Conservation (phyloP, 2,329 filamentous ascomycete species). For the Neopestalotiopsis clavispora region DNA sequence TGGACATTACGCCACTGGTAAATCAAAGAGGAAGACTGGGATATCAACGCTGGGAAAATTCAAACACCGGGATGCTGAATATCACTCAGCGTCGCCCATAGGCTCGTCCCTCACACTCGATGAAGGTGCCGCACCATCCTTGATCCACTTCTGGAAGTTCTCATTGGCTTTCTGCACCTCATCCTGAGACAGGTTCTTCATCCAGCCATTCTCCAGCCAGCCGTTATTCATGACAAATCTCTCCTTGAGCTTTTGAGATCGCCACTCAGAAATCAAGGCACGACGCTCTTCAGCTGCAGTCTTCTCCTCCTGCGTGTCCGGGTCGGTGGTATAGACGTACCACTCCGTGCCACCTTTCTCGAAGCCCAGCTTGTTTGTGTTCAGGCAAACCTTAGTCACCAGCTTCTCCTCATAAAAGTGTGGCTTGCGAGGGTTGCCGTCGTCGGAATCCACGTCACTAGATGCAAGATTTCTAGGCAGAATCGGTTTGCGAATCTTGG, state of each 20-base stretch:
- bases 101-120: conserved; percentile 33
- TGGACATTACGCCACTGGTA: neutral
- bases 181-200: conserved; percentile 80
- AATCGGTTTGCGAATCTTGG: conserved; percentile 70
- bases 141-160: conserved; percentile 60
- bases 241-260: conserved; percentile 73
- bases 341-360: conserved; percentile 72
- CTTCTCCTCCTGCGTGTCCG: conserved; percentile 71
- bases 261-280: conserved; percentile 62
- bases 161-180: conserved; percentile 77
- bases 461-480: conserved; percentile 73
- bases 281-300: conserved; percentile 63
- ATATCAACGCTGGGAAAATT: neutral
- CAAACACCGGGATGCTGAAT: conserved; percentile 1
- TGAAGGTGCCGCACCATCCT: conserved; percentile 50
- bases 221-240: conserved; percentile 83
- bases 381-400: conserved; percentile 75
- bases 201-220: conserved; percentile 78
- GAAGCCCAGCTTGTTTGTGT: conserved; percentile 81
- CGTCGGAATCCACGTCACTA: conserved; percentile 66
- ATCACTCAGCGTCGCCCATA: conserved; percentile 29
- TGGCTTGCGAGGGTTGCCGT: conserved; percentile 64
- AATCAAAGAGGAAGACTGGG: neutral
- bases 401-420: conserved; percentile 70
- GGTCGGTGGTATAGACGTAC: conserved; percentile 72